Evolutionary conservation across 495 filamentous ascomycete genomes (phyloP), one percentile per base, ranked within the genome.

Genomic region (Aspergillus sclerotiicarbonarius): DNA sequence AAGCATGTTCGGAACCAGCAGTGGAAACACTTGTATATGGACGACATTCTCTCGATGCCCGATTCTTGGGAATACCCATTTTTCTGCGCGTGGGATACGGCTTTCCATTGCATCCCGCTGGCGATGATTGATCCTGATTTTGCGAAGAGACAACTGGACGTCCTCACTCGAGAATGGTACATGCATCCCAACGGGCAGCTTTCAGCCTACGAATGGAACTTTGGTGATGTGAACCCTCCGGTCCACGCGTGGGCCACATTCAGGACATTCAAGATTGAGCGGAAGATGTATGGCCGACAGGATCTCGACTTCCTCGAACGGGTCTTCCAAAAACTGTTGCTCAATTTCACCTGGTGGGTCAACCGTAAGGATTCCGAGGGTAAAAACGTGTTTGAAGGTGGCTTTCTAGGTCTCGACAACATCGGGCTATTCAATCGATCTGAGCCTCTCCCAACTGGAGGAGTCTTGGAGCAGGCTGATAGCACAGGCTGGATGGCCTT

Each of bases 291-390:
- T 65, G 93, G 93, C 21, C 86, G 90, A 29, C 89, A 96, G 67
- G 93, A 98, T 69, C 78, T 96, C 25, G 93, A 97, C 71, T 97
- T 96, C 73, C 80, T 98, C 16, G 93, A 97, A 74, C 81, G 94
- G 30, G 94, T 98, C 15, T 98, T 97, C 76, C 93, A 98, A 64
- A 98, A 98, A 72, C 70, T 98, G 62, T 75, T 97, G 21, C 77
- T 98, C 46, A 98, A 97, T 75, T 98, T 98, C 72, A 98, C 94
- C 12, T 98, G 94, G 93, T 97, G 93, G 92, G 91, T 96, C 4
- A 96, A 96, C 73, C 88, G 92, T 31, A 98, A 98, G 70, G 93
- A 98, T 63, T 83, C 77, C 21, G 90, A 96, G 4, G 92, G 91
- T 50, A 97, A 96, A 71, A 96, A 96, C 60, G 88, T 98, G 29